Base-by-base conservation (phyloP, 768 basidiomycete species). In the Dioszegia crocea region DNA sequence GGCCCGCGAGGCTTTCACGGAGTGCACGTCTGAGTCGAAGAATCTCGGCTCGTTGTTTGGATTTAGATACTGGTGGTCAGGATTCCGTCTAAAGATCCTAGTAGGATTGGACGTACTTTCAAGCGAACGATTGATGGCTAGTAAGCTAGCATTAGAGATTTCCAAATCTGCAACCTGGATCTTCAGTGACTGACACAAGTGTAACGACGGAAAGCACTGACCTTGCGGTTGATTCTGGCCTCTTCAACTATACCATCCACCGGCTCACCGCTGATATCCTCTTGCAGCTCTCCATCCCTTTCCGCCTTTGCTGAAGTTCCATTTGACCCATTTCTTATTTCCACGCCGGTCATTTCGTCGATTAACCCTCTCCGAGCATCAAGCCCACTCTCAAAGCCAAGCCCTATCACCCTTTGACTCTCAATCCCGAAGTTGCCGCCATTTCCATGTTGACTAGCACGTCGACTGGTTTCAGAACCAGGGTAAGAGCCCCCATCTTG, bases 111-210 rank as follows among this genome's bases (percentile, higher is more conserved):
- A 0, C 36, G 46, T 47, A 75, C 73, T 71, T 55, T 76, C 75
- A 1, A 76, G 56, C 8, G 65, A 64, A n/a, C 63, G 61, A 44
- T 76, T 76, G 55, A 76, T 71, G 26, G 69, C 68, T 50, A 76
- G 50, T 26, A 76, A 53, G 49, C 70, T 72, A 12, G 65, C 63
- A 53, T 76, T 76, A 1, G 68, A 71, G 39, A 76, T 76, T 45
- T 76, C 75, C 2, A 76, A 53, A 63, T 76, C 75, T n/a, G 73
- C 73, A 27, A 76, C 62, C 74, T 75, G 21, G 17, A 26, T 27
- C 5, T n/a, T 44, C 48, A 59, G 47, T 26, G 14, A 23, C 17
- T 27, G 11, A 19, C 16, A 3, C 17, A 3, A 2, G 12, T 36
- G 8, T 36, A 17, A 44, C 10, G 40, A 2, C 5, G n/a, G 16